Percentiles rank a stretch among this genome's conserved stretches.
These are phyloP conservation scores for Geotrichum restrictum DNA, from an alignment of 1,139 yeast species.

Conservation along the genomic window DNA sequence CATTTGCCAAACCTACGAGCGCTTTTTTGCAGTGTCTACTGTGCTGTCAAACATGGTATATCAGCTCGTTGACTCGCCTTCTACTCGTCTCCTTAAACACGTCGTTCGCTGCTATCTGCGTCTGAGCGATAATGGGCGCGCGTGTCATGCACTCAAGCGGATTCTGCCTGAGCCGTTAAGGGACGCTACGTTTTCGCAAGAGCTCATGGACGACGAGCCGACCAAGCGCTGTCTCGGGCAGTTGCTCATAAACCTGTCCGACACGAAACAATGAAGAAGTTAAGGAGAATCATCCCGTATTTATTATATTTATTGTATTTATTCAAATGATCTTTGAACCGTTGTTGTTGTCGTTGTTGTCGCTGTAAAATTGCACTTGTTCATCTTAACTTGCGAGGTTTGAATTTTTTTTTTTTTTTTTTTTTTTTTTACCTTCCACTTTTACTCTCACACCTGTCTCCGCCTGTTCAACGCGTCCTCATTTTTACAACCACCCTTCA, in stretches of 20 bases:
- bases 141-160: constrained; percentile 79
- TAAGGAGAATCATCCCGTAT: not conserved
- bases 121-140: constrained; percentile 83
- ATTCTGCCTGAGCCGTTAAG: constrained; percentile 82
- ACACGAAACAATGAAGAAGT: constrained; percentile 23
- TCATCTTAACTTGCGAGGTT: not conserved
- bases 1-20: constrained; percentile 90
- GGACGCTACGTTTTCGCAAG: constrained; percentile 82
- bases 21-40: constrained; percentile 89
- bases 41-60: constrained; percentile 87
- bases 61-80: constrained; percentile 52
- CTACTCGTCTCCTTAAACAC: constrained; percentile 71
- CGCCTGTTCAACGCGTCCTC: not conserved
- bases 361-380: too few relatives aligned
- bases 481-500: not conserved
- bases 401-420: constrained; percentile 1
- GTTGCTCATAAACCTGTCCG: constrained; percentile 63
- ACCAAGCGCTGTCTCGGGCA: constrained; percentile 86
- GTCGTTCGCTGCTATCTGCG: constrained; percentile 71
- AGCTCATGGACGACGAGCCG: constrained; percentile 80
- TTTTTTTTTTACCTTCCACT: not conserved
- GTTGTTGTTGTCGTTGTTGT: too few relatives aligned
- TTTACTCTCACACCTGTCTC: not conserved
- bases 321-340: not conserved
- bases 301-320: not conserved